Evolutionary conservation across 1,284 basidiomycete genomes (phyloP).

Genomic region (Boletus coffeatus): DNA sequence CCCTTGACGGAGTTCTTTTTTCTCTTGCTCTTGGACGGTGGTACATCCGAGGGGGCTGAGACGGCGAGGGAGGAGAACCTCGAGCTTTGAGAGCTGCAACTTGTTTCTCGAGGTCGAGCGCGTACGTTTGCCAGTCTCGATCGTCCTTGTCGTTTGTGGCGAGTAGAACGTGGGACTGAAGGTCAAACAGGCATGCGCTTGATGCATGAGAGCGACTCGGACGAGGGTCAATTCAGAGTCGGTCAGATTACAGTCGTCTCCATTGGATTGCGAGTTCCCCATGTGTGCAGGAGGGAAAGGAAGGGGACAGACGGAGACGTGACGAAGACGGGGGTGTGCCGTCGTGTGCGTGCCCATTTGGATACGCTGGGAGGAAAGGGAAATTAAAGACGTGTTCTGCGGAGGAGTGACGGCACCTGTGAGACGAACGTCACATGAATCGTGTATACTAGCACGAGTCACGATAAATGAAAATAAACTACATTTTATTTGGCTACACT

Average conservation of each 20-base stretch:
- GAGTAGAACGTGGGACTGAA: conserved; percentile 22
- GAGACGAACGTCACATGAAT: too few species aligned
- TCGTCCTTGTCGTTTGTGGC: background rate
- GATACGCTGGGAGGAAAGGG: too few species aligned
- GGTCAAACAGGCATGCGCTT: conserved; percentile 27
- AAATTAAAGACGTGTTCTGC: too few species aligned
- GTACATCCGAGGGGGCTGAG: conserved; percentile 13
- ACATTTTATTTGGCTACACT: too few species aligned
- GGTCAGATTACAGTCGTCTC: conserved; percentile 2
- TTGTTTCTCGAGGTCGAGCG: conserved; percentile 26
- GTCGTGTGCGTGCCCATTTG: too few species aligned
- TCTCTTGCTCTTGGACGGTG: conserved; percentile 24
- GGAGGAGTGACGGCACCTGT: too few species aligned
- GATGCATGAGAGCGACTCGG: conserved; percentile 16
- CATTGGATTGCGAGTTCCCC: too few species aligned
- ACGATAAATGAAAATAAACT: too few species aligned
- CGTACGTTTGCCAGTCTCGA: conserved; percentile 25
- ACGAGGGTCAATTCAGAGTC: conserved; percentile 19
- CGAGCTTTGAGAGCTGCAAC: conserved; percentile 19
- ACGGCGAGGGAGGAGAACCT: conserved; percentile 6
- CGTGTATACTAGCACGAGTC: too few species aligned
- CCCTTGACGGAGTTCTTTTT: conserved; percentile 20
- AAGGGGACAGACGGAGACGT: too few species aligned
- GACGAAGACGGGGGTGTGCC: too few species aligned
- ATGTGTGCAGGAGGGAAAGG: too few species aligned